phyloP scores from a whole-genome alignment of 2,329 filamentous ascomycete genomes.

The Fusarium tricinctum region DNA sequence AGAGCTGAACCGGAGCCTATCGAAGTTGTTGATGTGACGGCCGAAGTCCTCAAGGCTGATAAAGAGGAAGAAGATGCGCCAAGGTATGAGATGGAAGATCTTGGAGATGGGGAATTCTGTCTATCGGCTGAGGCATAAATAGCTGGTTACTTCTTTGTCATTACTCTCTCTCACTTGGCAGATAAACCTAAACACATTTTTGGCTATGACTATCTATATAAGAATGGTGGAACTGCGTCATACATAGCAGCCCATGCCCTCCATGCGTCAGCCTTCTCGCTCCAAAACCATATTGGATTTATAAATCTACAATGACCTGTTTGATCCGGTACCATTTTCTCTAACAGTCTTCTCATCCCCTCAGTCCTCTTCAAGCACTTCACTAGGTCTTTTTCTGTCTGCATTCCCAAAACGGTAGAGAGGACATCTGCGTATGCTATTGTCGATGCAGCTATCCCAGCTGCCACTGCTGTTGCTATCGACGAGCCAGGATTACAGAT shows the following conservation, averaged over 20 bases:
- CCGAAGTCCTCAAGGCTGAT: too few species aligned
- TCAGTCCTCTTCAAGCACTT: neutral
- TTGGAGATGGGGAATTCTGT: too few species aligned
- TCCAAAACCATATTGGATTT: constrained; percentile 6
- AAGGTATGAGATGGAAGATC: too few species aligned
- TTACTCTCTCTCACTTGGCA: too few species aligned
- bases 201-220: neutral
- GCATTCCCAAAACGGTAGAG: neutral
- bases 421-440: neutral
- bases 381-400: rapidly evolving
- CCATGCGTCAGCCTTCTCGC: neutral
- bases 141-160: too few species aligned
- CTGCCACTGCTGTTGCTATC: neutral
- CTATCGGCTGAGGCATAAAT: too few species aligned
- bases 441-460: neutral
- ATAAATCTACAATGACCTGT: neutral
- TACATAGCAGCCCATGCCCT: constrained; percentile 7
- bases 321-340: neutral
- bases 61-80: too few species aligned
- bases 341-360: neutral
- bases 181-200: too few species aligned
- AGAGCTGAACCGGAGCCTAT: too few species aligned
- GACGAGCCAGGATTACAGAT: neutral
- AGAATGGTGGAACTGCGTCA: neutral
- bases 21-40: too few species aligned